Evolutionary conservation across 2,329 filamentous ascomycete genomes (phyloP).

Genomic region (Clathrospora elynae): DNA sequence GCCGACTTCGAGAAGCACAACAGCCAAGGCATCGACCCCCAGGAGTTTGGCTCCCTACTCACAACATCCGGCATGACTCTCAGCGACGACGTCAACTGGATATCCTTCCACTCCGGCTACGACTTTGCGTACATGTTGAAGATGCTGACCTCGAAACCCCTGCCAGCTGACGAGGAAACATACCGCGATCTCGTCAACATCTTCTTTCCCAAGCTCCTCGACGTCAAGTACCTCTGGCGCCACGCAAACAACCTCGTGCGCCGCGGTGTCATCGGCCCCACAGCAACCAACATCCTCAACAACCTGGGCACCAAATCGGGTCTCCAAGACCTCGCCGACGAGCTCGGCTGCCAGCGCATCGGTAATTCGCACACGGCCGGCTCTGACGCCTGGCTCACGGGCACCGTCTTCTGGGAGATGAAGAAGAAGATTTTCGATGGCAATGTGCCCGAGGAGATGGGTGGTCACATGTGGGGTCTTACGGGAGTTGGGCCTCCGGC

Average conservation of each 20-base stretch:
- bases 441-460: slow-evolving; percentile 75
- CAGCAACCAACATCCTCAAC: slow-evolving; percentile 73
- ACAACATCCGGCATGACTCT: slow-evolving; percentile 92
- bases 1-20: slow-evolving; percentile 87
- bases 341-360: slow-evolving; percentile 85
- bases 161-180: slow-evolving; percentile 87
- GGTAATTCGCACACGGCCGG: slow-evolving; percentile 91
- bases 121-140: slow-evolving; percentile 98
- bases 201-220: slow-evolving; percentile 91
- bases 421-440: slow-evolving; percentile 85
- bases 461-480: slow-evolving; percentile 92
- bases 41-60: slow-evolving; percentile 84
- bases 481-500: slow-evolving; percentile 63
- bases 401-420: slow-evolving; percentile 93
- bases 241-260: slow-evolving; percentile 72
- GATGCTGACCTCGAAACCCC: slow-evolving; percentile 78
- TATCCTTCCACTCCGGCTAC: slow-evolving; percentile 97
- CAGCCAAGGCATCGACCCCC: slow-evolving; percentile 86
- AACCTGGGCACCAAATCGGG: slow-evolving; percentile 90
- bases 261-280: slow-evolving; percentile 49
- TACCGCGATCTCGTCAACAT: slow-evolving; percentile 88
- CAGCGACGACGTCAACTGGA: slow-evolving; percentile 88
- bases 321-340: slow-evolving; percentile 90
- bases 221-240: slow-evolving; percentile 97
- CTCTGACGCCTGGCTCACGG: slow-evolving; percentile 90